Percentiles rank a stretch among this genome's conserved stretches.
Evolutionary conservation across 225 moss, liverwort and hornwort species (phyloP).

Genomic region (Bryoerythrophyllum caledonicum): DNA sequence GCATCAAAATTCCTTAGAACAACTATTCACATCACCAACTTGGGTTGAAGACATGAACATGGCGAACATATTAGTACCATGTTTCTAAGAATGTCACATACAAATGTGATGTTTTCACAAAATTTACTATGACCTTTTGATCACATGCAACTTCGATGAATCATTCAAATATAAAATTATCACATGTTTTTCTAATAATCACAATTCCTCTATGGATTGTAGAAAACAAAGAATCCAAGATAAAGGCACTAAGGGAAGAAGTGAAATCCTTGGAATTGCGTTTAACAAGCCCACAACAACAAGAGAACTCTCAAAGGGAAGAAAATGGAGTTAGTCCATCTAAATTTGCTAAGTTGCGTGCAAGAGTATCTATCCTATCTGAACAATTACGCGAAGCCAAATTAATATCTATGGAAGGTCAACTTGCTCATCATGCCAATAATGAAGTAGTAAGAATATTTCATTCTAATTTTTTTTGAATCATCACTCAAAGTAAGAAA

Average conservation of each 20-base stretch:
- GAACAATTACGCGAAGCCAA: constrained; percentile 19
- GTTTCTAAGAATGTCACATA: too few species aligned
- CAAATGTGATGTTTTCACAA: too few species aligned
- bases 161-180: not conserved
- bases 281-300: not conserved
- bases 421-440: constrained; percentile 20
- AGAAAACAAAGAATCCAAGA: constrained; percentile 20
- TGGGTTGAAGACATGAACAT: too few species aligned
- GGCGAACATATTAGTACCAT: too few species aligned
- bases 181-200: not conserved
- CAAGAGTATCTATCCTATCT: constrained; percentile 7
- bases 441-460: not conserved
- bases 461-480: not conserved
- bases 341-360: constrained; percentile 3
- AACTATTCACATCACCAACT: not conserved
- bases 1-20: not conserved
- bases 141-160: not conserved
- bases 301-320: not conserved
- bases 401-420: constrained; percentile 3
- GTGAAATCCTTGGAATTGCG: constrained; percentile 10
- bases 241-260: constrained; percentile 18
- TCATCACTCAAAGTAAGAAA: not conserved
- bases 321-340: not conserved
- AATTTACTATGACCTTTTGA: too few species aligned
- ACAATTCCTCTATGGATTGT: not conserved